Base-by-base conservation (phyloP, 1,284 basidiomycete species). In the Sporisorium iseilematis-ciliati region DNA sequence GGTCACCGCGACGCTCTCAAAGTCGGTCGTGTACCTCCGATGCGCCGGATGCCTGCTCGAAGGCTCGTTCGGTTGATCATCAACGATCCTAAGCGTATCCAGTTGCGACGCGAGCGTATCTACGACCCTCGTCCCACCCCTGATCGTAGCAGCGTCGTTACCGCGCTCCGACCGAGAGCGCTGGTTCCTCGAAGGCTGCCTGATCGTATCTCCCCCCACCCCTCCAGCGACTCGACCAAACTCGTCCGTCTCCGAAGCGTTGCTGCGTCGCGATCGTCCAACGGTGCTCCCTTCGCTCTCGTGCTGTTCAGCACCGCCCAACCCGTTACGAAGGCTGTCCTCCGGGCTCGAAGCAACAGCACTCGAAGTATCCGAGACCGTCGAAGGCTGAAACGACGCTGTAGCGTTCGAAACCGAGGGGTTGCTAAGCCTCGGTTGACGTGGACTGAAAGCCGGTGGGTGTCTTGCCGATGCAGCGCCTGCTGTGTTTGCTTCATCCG, bases 341-440 rank as follows among this genome's bases (percentile, higher is more conserved):
- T 73, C 70, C 5, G 72, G 66, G 43, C 66, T 75, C 38, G 59
- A 63, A 11, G 62, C 59, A 2, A 61, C 51, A 6, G 49, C 62
- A 40, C 65, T 68, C 0, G 61, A 57, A 2, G 71, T 54, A 16
- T 60, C 54, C 14, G 71, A 58, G n/a, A 45, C 48, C 2, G 61
- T 49, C 21, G 50, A 29, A 0, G 73, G 67, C 29, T 69, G 62
- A 21, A 57, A 68, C 0, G 63, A 65, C 0, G 75, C 75, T 8
- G 75, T 77, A 25, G 75, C 75, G 33, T 72, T 77, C 33, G 77
- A 77, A 14, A 77, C 74, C 4, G 68, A 73, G 2, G 77, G 77
- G 42, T 77, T 77, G 73, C 73, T 76, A 18, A 79, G 58, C 48
- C 67, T 57, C 2, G 77, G 74, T 7, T 65, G 59, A 41, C 74